These are phyloP conservation scores for Fusarium veterinarium DNA, from an alignment of 2,329 filamentous ascomycete species.

Conservation along the genomic window DNA sequence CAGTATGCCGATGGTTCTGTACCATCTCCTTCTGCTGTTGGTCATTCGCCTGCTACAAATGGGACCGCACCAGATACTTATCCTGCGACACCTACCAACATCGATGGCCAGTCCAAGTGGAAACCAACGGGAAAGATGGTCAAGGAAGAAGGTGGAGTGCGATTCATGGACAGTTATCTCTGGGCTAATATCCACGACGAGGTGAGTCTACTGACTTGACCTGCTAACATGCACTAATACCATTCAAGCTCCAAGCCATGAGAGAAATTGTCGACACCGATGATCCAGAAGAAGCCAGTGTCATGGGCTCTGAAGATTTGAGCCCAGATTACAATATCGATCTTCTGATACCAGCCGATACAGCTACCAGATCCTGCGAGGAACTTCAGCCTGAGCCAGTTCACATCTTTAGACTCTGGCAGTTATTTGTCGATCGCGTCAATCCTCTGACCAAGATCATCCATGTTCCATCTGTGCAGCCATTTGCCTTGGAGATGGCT, in stretches of 20 bases:
- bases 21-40: conserved; percentile 39
- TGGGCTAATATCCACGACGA: conserved; percentile 67
- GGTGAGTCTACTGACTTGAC: conserved; percentile 52
- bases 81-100: conserved; percentile 43
- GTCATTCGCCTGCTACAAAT: conserved; percentile 35
- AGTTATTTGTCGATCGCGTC: conserved; percentile 78
- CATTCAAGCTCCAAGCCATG: conserved; percentile 65
- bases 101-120: conserved; percentile 53
- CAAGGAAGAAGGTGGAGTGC: conserved; percentile 64
- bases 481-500: conserved; percentile 71
- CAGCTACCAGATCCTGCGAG: conserved; percentile 54
- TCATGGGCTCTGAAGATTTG: conserved; percentile 60
- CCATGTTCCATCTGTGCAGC: conserved; percentile 77
- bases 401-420: conserved; percentile 79
- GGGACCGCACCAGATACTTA: conserved; percentile 42
- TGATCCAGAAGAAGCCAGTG: conserved; percentile 60
- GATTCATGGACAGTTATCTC: conserved; percentile 68
- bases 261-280: conserved; percentile 66
- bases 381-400: conserved; percentile 72
- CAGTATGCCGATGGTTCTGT: conserved; percentile 62
- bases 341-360: conserved; percentile 59
- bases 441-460: conserved; percentile 79
- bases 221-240: conserved; percentile 4
- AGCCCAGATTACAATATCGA: conserved; percentile 66
- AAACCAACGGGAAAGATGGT: conserved; percentile 65